Conservation (phyloP, 2,329 filamentous ascomycete species). For the Leptographium lundbergii region DNA sequence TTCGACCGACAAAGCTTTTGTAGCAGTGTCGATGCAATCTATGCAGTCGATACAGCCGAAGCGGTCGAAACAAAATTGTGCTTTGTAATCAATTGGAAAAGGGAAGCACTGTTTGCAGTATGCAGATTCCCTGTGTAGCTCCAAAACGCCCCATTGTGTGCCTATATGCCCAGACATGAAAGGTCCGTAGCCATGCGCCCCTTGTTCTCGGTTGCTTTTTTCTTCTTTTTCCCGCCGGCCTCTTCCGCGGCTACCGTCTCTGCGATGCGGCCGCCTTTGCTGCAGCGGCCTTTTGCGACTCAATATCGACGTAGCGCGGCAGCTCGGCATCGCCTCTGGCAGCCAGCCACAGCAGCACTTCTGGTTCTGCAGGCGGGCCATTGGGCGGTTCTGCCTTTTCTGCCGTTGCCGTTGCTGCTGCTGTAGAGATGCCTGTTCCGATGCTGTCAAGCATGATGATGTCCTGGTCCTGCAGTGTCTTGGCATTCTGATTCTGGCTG, state of each 20-base stretch:
- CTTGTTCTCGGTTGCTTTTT: not conserved
- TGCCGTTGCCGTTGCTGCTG: slow-evolving; percentile 16
- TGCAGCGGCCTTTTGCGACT: slow-evolving; percentile 11
- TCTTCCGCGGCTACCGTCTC: slow-evolving; percentile 2
- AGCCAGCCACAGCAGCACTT: slow-evolving; percentile 34
- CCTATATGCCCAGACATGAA: not conserved
- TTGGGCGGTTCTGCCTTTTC: slow-evolving; percentile 12
- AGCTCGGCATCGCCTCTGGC: slow-evolving; percentile 31
- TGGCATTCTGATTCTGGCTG: too few species aligned
- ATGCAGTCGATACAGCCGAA: too few species aligned
- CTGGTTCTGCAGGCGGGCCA: slow-evolving; percentile 26
- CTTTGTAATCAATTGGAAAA: not conserved
- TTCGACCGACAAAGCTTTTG: too few species aligned
- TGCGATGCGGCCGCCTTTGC: slow-evolving; percentile 1
- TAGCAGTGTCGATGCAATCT: too few species aligned
- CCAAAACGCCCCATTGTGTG: not conserved
- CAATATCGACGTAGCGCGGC: slow-evolving; percentile 29
- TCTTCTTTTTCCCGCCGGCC: too few species aligned
- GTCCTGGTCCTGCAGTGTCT: too few species aligned
- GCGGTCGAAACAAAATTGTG: too few species aligned
- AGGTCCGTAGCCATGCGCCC: not conserved
- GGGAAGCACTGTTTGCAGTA: not conserved
- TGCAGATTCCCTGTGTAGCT: not conserved
- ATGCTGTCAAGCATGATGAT: not conserved
- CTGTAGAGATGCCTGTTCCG: not conserved